These are phyloP conservation scores for Lepidium africanum DNA, from an alignment of 345 rosid species.

Conservation along the genomic window DNA sequence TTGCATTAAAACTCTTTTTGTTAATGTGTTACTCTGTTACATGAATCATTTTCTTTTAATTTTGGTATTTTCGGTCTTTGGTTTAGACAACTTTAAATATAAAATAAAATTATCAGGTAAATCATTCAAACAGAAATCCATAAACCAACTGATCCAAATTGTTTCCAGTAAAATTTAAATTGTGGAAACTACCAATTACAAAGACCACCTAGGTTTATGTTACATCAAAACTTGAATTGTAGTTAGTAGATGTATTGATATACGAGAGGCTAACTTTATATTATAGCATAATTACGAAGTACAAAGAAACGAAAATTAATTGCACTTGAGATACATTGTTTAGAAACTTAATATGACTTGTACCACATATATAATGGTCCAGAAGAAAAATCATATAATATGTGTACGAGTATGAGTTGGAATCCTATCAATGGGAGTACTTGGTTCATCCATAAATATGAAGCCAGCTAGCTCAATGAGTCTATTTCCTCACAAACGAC, in stretches of 20 bases:
- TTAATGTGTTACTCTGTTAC: no score
- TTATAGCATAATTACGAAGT: neutral
- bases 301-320: neutral
- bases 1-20: neutral
- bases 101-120: no score
- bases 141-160: no score
- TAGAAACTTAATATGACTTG: neutral
- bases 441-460: neutral
- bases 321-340: neutral
- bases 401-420: neutral
- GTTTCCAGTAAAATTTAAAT: no score
- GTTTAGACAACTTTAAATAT: no score
- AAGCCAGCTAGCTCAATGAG: conserved; percentile 2
- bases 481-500: conserved; percentile 5
- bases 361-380: neutral
- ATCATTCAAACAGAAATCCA: no score
- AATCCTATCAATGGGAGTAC: neutral
- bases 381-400: neutral
- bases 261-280: neutral
- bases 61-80: no score
- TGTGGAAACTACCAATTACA: no score
- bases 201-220: no score
- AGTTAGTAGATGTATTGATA: neutral
- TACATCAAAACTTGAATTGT: neutral
- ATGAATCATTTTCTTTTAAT: no score